These are phyloP conservation scores for Saccharomyces mikatae DNA, from an alignment of 805 yeast genomes.

Conservation along the genomic window DNA sequence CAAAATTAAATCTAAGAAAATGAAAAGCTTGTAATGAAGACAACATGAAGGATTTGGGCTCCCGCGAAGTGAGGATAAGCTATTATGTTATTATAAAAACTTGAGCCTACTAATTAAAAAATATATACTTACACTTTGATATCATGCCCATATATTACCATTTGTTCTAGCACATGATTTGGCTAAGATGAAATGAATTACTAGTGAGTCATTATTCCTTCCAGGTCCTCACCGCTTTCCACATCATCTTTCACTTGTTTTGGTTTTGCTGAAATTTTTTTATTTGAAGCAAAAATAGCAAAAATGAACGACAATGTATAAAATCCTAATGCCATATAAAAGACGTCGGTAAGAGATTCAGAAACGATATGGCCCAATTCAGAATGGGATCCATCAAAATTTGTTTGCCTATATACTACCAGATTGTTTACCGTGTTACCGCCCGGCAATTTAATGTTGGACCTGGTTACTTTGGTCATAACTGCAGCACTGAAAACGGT, in stretches of 20 bases:
- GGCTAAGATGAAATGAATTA: neutral
- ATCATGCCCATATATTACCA: neutral
- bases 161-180: neutral
- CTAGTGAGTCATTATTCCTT: neutral
- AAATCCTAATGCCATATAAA: slow-evolving; percentile 17
- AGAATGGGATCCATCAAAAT: slow-evolving; percentile 16
- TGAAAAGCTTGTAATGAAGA: neutral
- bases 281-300: slow-evolving; percentile 14
- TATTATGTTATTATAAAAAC: too few relatives aligned
- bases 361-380: slow-evolving; percentile 11
- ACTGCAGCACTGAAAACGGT: slow-evolving; percentile 19
- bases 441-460: slow-evolving; percentile 2
- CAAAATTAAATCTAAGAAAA: neutral
- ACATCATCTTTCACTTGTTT: neutral
- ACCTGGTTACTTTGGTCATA: slow-evolving; percentile 7
- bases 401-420: slow-evolving; percentile 12
- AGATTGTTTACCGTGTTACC: slow-evolving; percentile 13
- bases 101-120: too few relatives aligned
- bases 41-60: neutral
- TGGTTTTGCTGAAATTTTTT: slow-evolving; percentile 3
- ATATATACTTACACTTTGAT: neutral
- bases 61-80: neutral
- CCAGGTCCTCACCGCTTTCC: neutral
- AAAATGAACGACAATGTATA: slow-evolving; percentile 12
- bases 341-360: slow-evolving; percentile 15